Percentiles rank a stretch among this genome's conserved stretches.
Evolutionary conservation across 257 asterid species (phyloP).

Genomic region (Handroanthus guayacan): DNA sequence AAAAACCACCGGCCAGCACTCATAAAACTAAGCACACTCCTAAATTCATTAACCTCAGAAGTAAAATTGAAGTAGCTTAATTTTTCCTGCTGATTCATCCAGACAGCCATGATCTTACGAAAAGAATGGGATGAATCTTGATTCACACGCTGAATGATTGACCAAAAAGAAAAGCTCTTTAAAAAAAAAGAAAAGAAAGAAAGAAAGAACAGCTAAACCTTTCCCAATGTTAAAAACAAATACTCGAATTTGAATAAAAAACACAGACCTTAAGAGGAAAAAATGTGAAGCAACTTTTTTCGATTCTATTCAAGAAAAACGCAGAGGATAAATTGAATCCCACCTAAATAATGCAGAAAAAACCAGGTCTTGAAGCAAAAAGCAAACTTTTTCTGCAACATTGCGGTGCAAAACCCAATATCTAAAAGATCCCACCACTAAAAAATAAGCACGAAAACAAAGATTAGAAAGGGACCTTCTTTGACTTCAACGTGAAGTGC

Average conservation of each 20-base stretch:
- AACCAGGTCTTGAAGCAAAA: conserved; percentile 17
- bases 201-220: not conserved
- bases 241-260: conserved; percentile 13
- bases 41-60: not conserved
- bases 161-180: not conserved
- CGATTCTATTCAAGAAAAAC: not conserved
- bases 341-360: conserved; percentile 29
- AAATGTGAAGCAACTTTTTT: not conserved
- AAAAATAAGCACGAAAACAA: not conserved
- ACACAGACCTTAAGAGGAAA: not conserved
- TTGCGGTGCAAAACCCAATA: not conserved
- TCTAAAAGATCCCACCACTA: conserved; percentile 19
- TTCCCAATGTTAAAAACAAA: conserved; percentile 6
- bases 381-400: not conserved
- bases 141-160: not conserved
- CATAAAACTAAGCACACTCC: not conserved
- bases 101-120: conserved; percentile 14
- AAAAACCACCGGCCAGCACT: not conserved
- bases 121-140: conserved; percentile 6
- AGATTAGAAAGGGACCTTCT: conserved; percentile 57
- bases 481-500: conserved; percentile 75
- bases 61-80: not conserved
- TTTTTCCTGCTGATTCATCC: not conserved
- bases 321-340: not conserved
- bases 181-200: not conserved